Percentiles rank a stretch among this genome's conserved stretches.
phyloP scores from a whole-genome alignment of 2,329 filamentous ascomycete species.

The Cercospora zeina region DNA sequence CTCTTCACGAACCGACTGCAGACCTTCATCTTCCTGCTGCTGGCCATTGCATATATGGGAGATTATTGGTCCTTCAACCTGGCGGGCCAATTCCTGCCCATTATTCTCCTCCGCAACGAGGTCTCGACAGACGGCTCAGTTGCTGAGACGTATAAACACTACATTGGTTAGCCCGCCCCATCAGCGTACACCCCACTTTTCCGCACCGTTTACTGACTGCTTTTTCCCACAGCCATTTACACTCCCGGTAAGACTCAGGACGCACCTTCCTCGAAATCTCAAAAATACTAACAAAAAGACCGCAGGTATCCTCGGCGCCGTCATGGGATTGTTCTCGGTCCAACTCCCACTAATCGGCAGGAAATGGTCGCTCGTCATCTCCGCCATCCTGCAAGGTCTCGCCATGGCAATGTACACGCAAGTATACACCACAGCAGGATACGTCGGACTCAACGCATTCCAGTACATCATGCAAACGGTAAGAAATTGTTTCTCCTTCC shows the following conservation, averaged over 20 bases:
- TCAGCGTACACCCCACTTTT: too few species aligned
- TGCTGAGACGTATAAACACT: constrained; percentile 53
- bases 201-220: too few species aligned
- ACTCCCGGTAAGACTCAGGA: too few species aligned
- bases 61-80: constrained; percentile 56
- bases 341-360: constrained; percentile 47
- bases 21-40: constrained; percentile 49
- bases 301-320: constrained; percentile 49
- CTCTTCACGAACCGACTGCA: constrained; percentile 49
- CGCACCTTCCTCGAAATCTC: not conserved
- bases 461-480: constrained; percentile 57
- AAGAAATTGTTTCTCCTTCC: not conserved
- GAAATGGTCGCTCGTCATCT: constrained; percentile 51
- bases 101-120: constrained; percentile 47
- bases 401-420: constrained; percentile 51
- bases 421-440: constrained; percentile 50
- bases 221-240: constrained; percentile 49
- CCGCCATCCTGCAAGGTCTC: constrained; percentile 46
- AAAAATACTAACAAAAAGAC: not conserved
- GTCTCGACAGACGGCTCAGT: constrained; percentile 7
- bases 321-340: constrained; percentile 55
- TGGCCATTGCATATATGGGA: constrained; percentile 55
- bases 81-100: constrained; percentile 51
- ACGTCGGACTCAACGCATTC: constrained; percentile 54
- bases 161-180: too few species aligned